Evolutionary conservation across 176 grass and related monocot genomes (phyloP).

Genomic region (Luzula sylvatica): DNA sequence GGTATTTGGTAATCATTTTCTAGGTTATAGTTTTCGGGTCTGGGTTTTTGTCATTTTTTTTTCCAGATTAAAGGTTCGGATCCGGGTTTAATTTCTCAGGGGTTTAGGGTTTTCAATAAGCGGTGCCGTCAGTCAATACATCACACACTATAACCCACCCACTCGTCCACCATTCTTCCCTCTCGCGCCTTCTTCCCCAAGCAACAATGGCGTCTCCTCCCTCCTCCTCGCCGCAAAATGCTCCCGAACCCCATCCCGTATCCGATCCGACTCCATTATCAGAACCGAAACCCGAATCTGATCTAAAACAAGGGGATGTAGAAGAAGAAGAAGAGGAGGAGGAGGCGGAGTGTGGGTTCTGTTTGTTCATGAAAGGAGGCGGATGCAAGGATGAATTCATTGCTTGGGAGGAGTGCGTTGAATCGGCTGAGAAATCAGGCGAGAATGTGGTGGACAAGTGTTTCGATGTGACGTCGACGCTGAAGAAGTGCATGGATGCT

Average conservation of each 20-base stretch:
- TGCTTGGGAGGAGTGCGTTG: conserved; percentile 71
- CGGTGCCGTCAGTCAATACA: conserved; percentile 11
- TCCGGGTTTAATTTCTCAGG: background rate
- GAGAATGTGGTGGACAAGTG: conserved; percentile 62
- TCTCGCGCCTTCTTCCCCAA: background rate
- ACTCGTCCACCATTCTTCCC: background rate
- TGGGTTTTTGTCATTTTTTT: no score
- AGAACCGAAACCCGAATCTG: background rate
- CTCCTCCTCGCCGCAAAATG: background rate
- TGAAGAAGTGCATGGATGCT: conserved; percentile 81
- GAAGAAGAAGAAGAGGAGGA: conserved; percentile 16
- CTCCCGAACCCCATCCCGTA: background rate
- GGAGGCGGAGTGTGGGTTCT: conserved; percentile 80
- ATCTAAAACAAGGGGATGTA: background rate
- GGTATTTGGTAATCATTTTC: no score
- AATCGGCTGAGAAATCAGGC: conserved; percentile 41
- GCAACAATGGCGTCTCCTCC: conserved; percentile 1
- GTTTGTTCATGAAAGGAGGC: conserved; percentile 89
- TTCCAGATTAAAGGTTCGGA: no score
- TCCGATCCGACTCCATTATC: background rate
- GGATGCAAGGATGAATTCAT: conserved; percentile 63
- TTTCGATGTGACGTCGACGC: conserved; percentile 34
- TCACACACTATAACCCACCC: background rate
- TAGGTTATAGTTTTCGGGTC: no score
- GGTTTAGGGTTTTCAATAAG: conserved; percentile 23